Percentiles rank a stretch among this genome's conserved stretches.
Evolutionary conservation across 2,329 filamentous ascomycete genomes (phyloP).

Genomic region (Elsinoe necatrix): DNA sequence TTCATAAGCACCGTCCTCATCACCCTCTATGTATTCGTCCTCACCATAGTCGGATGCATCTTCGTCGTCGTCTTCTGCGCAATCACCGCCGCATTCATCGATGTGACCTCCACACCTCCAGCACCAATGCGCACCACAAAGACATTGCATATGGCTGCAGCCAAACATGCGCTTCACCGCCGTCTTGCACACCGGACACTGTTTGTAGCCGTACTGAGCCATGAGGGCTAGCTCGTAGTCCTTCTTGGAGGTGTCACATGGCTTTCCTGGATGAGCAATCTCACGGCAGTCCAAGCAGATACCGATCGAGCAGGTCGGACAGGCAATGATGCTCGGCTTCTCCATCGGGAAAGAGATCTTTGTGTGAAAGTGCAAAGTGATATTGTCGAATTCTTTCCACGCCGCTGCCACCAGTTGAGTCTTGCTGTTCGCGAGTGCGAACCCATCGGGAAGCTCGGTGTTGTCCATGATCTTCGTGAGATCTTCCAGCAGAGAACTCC

Average conservation of each 20-base stretch:
- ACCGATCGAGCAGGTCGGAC: conserved; percentile 36
- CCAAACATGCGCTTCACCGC: conserved; percentile 42
- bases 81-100: conserved; percentile 28
- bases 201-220: conserved; percentile 40
- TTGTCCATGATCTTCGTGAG: conserved; percentile 6
- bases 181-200: conserved; percentile 43
- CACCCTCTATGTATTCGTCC: conserved; percentile 24
- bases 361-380: neutral
- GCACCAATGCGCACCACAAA: conserved; percentile 45
- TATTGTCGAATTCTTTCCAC: conserved; percentile 9
- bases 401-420: neutral
- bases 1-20: conserved; percentile 15
- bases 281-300: conserved; percentile 41
- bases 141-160: conserved; percentile 41
- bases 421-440: neutral
- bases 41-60: conserved; percentile 16
- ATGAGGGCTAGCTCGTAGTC: conserved; percentile 33
- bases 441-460: neutral
- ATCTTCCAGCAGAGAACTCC: conserved; percentile 2
- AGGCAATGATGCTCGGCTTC: conserved; percentile 26
- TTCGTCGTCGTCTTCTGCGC: conserved; percentile 22
- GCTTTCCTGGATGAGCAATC: conserved; percentile 31
- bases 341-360: neutral
- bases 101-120: conserved; percentile 36
- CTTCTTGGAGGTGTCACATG: conserved; percentile 32